phyloP scores from a whole-genome alignment of 176 grass and related monocot genomes.

The Carex parvula region DNA sequence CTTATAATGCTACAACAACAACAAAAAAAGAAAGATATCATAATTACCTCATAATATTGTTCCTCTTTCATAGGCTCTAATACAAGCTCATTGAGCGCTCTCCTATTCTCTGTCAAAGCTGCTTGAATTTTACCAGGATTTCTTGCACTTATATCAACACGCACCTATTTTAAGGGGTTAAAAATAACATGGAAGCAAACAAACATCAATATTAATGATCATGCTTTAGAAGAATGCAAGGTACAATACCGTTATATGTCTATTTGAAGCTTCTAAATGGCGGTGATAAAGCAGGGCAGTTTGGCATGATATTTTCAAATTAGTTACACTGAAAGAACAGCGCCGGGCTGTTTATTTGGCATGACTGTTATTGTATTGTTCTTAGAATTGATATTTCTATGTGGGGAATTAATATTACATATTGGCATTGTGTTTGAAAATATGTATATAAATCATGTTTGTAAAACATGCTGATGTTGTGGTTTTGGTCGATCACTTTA shows the following conservation, averaged over 20 bases:
- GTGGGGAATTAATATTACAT: neutral
- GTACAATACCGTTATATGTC: neutral
- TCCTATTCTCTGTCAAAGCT: slow-evolving; percentile 84
- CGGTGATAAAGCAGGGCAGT: neutral
- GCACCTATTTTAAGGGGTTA: slow-evolving; percentile 43
- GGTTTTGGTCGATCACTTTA: neutral
- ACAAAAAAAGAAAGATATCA: neutral
- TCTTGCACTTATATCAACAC: slow-evolving; percentile 94
- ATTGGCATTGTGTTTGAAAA: neutral
- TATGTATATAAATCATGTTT: neutral
- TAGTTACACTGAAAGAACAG: neutral
- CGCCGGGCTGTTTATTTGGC: neutral
- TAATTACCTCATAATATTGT: slow-evolving; percentile 80
- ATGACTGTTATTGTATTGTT: neutral
- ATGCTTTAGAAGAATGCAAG: neutral
- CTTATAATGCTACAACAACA: neutral
- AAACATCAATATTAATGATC: neutral
- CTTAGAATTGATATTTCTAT: neutral
- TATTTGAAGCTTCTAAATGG: neutral
- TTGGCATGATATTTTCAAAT: neutral
- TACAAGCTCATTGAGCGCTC: slow-evolving; percentile 79
- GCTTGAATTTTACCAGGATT: slow-evolving; percentile 96
- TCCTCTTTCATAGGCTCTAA: slow-evolving; percentile 88
- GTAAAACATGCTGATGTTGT: neutral
- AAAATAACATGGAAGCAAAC: neutral